A percentile compares a stretch with the other conserved stretches of the same genome.
These are phyloP conservation scores for Hyphopichia buzzinii DNA, from an alignment of 1,139 yeast species.

Conservation along the genomic window DNA sequence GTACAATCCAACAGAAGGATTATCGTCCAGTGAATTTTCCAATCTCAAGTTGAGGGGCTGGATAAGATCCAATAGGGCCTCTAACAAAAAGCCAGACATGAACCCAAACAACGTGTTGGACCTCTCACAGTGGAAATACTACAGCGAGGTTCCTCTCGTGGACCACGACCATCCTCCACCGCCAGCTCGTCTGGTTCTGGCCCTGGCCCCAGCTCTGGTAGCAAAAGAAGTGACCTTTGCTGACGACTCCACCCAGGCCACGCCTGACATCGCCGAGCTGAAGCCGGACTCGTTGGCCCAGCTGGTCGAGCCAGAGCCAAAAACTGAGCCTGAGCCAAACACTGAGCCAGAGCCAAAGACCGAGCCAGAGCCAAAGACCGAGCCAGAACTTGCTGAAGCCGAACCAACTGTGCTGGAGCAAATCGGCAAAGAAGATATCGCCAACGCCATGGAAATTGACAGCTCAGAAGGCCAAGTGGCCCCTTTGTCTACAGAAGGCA, in stretches of 20 bases:
- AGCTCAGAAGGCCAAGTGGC: slow-evolving; percentile 21
- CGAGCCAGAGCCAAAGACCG: not conserved
- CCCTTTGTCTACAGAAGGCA: slow-evolving; percentile 1
- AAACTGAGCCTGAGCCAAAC: not conserved
- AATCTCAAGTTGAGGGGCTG: slow-evolving; percentile 39
- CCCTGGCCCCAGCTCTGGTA: not conserved
- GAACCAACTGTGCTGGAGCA: slow-evolving; percentile 4
- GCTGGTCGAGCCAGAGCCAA: not conserved
- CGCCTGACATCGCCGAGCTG: not conserved
- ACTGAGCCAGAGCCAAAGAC: not conserved
- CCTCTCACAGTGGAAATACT: slow-evolving; percentile 29
- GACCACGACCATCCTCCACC: slow-evolving; percentile 8
- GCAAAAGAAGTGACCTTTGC: slow-evolving; percentile 1
- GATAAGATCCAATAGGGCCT: slow-evolving; percentile 27
- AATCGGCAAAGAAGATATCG: slow-evolving; percentile 14
- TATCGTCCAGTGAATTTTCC: slow-evolving; percentile 6
- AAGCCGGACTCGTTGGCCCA: not conserved
- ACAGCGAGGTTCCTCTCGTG: slow-evolving; percentile 15
- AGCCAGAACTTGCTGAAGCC: not conserved
- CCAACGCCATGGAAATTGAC: slow-evolving; percentile 18
- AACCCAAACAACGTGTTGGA: slow-evolving; percentile 27
- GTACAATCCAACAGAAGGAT: slow-evolving; percentile 31
- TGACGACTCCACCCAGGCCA: slow-evolving; percentile 1
- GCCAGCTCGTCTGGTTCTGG: slow-evolving; percentile 3
- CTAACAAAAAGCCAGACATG: slow-evolving; percentile 13